Evolutionary conservation across 148 eudicot genomes (phyloP).

Genomic region (Chenopodium formosanum): DNA sequence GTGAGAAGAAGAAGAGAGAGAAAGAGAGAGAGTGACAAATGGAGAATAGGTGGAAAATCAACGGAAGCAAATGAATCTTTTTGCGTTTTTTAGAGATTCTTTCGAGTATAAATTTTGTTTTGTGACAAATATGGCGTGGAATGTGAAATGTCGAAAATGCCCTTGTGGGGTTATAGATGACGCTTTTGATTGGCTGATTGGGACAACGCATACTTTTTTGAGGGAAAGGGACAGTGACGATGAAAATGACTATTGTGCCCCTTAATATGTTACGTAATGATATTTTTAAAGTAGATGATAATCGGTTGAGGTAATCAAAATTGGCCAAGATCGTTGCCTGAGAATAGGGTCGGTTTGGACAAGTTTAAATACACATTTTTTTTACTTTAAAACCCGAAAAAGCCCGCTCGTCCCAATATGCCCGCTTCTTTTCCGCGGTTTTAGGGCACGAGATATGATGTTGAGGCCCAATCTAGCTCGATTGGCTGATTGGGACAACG

Average conservation of each 20-base stretch:
- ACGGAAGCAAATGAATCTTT: constrained; percentile 25
- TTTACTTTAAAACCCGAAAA: too few species aligned
- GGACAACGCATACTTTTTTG: constrained; percentile 38
- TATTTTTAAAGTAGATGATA: too few species aligned
- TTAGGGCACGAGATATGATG: too few species aligned
- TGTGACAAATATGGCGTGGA: neutral
- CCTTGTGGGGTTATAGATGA: constrained; percentile 21
- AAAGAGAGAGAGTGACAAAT: neutral
- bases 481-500: too few species aligned
- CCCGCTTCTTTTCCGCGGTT: too few species aligned
- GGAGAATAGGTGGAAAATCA: constrained; percentile 1
- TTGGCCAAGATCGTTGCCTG: too few species aligned
- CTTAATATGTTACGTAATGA: neutral
- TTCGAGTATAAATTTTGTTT: neutral
- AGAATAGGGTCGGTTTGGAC: too few species aligned
- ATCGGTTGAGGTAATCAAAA: too few species aligned
- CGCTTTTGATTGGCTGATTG: constrained; percentile 31
- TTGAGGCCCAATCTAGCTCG: too few species aligned
- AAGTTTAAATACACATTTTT: too few species aligned
- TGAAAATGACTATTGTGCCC: constrained; percentile 3
- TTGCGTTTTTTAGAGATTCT: constrained; percentile 21
- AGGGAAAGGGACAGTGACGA: constrained; percentile 10
- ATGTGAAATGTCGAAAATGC: neutral
- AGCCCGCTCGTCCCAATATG: too few species aligned
- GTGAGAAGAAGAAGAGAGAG: neutral